A percentile compares a stretch with the other conserved stretches of the same genome.
These are phyloP conservation scores for Globisporangium irregulare DNA, from an alignment of 352 stramenopile genomes.

Conservation along the genomic window DNA sequence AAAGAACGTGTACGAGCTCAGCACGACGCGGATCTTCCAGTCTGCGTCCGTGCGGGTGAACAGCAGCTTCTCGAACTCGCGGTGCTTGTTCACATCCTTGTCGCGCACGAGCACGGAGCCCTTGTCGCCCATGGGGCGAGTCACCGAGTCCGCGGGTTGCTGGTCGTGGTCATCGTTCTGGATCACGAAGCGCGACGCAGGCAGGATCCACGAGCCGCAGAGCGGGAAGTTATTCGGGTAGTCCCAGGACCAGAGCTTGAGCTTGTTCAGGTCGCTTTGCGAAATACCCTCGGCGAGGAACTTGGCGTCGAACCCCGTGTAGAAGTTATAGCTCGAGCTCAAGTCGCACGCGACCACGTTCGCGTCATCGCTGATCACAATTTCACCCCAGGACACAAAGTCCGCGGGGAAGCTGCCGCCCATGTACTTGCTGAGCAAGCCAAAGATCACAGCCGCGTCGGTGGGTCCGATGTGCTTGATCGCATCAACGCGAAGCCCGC, in stretches of 20 bases:
- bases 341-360: slow-evolving; percentile 45
- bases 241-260: slow-evolving; percentile 77
- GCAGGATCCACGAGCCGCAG: slow-evolving; percentile 57
- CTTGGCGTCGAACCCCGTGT: slow-evolving; percentile 39
- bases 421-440: slow-evolving; percentile 51
- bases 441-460: slow-evolving; percentile 50
- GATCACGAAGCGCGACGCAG: slow-evolving; percentile 54
- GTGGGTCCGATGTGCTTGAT: slow-evolving; percentile 58
- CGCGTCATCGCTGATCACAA: slow-evolving; percentile 36
- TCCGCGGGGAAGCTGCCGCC: slow-evolving; percentile 52
- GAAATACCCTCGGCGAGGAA: slow-evolving; percentile 48
- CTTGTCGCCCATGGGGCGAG: slow-evolving; percentile 46
- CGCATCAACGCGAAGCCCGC: slow-evolving; percentile 57
- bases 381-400: slow-evolving; percentile 59
- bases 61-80: slow-evolving; percentile 50
- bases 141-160: slow-evolving; percentile 41
- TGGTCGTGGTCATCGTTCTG: slow-evolving; percentile 79
- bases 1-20: slow-evolving; percentile 63
- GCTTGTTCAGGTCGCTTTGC: slow-evolving; percentile 45
- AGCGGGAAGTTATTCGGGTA: slow-evolving; percentile 56
- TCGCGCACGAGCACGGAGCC: slow-evolving; percentile 57
- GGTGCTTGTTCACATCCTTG: slow-evolving; percentile 45
- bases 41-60: slow-evolving; percentile 53
- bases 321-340: slow-evolving; percentile 59
- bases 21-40: slow-evolving; percentile 66